Evolutionary conservation across 805 yeast species (phyloP), one percentile per base, ranked within the genome.

Genomic region (Brettanomyces sp.): DNA sequence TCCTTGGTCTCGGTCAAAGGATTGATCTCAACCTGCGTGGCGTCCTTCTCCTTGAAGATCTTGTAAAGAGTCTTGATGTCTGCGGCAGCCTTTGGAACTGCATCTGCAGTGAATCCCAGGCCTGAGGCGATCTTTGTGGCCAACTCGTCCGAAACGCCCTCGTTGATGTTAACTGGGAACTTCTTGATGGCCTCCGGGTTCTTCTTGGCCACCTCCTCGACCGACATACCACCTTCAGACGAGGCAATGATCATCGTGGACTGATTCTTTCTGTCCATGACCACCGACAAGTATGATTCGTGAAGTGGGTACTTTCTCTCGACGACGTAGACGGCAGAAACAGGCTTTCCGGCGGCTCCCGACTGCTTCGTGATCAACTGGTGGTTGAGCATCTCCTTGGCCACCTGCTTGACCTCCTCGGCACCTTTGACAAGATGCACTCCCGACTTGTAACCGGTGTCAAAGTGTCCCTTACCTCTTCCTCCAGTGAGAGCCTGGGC

Each of bases 401-500:
- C 93, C 60, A 86, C 75, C 63, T 83, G 84, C 67, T 74, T 76
- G 49, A 95, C 96, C 72, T 91, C 90, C 62, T 83, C 84, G 39
- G 96, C 81, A 47, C 90, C 73, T 48, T 82, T 73, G 57, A 87
- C 86, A 69, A 93, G 76, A 72, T 88, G 85, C 60, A 93, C 96
- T 74, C 99, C 99, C 44, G 97, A 95, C 72, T 91, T 81, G 65
- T 87, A 80, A 45, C 99, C 99, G 59, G 81, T 82, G 71, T 90
- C 96, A 56, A 93, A 90, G 69, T 87, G 90, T 53, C 99, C 99
- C 70, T 93, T 93, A 71, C 99, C 99, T 72, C 99, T 83, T 64
- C 99, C 99, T 72, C 99, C 99, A 49, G 99, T 90, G 62, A 93
- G 77, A 42, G 96, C 97, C 73, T 93, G 99, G 51, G 99, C 99